phyloP scores from a whole-genome alignment of 2,329 filamentous ascomycete species.

The Fusarium circinatum region DNA sequence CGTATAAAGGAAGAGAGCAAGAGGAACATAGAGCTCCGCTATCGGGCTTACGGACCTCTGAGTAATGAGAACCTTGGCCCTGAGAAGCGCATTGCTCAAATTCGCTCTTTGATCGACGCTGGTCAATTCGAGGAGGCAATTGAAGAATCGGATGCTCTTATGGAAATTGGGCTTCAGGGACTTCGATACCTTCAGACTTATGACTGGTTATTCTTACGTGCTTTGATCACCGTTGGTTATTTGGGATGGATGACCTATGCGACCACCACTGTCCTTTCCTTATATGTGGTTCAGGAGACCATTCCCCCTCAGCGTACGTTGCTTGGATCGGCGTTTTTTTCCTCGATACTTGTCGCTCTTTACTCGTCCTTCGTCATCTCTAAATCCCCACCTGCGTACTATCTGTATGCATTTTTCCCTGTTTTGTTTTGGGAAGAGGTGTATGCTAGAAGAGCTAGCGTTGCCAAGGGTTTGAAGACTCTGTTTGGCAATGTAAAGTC shows the following conservation, averaged over 20 bases:
- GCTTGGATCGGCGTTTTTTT: constrained; percentile 72
- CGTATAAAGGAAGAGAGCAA: constrained; percentile 91
- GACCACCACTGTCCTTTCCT: constrained; percentile 85
- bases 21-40: constrained; percentile 77
- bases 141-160: constrained; percentile 77
- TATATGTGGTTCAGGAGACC: constrained; percentile 82
- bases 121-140: constrained; percentile 82
- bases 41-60: constrained; percentile 78
- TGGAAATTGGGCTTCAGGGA: constrained; percentile 81
- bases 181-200: constrained; percentile 96
- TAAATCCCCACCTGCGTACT: constrained; percentile 84
- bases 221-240: constrained; percentile 89
- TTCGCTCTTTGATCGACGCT: constrained; percentile 73
- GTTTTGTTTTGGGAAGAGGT: constrained; percentile 98
- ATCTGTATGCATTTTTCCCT: constrained; percentile 91
- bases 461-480: constrained; percentile 72
- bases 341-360: constrained; percentile 77
- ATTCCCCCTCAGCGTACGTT: constrained; percentile 71
- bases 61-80: constrained; percentile 70
- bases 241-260: constrained; percentile 96
- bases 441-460: constrained; percentile 77
- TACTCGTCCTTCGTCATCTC: constrained; percentile 85
- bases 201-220: constrained; percentile 95
- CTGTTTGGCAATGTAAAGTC: constrained; percentile 77
- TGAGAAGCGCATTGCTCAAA: constrained; percentile 73